Conservation (phyloP, 306 rosid genomes). For the Lotus japonicus region DNA sequence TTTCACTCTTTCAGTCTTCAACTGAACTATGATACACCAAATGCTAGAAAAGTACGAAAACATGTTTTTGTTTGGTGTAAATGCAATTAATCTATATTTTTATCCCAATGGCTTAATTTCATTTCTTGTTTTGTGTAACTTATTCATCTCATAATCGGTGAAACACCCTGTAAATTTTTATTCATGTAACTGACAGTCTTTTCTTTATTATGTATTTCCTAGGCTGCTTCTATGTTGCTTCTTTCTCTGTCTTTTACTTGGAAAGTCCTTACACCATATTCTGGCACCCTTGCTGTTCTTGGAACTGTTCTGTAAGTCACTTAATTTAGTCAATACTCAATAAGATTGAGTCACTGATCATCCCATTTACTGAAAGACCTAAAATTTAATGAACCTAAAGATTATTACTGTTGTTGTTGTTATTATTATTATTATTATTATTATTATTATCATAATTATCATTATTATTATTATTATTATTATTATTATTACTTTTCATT, state of each 20-base stretch:
- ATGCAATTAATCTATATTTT: no score
- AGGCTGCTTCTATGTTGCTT: slow-evolving; percentile 97
- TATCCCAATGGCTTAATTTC: background rate
- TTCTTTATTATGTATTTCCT: slow-evolving; percentile 1
- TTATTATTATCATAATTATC: no score
- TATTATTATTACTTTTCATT: background rate
- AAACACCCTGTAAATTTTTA: background rate
- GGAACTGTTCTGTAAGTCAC: slow-evolving; percentile 93
- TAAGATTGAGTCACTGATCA: no score
- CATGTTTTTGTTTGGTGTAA: background rate
- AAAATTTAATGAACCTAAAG: background rate
- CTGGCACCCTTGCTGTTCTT: slow-evolving; percentile 76
- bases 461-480: no score
- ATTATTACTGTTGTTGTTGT: background rate
- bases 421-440: no score
- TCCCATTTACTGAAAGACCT: background rate
- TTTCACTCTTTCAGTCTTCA: background rate
- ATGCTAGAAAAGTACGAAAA: no score
- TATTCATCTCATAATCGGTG: background rate
- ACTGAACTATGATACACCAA: no score
- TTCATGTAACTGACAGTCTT: background rate
- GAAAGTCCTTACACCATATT: slow-evolving; percentile 70
- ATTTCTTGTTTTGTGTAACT: background rate
- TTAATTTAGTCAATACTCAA: background rate
- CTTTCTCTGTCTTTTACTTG: slow-evolving; percentile 84